These are phyloP conservation scores for Neocallimastix lanati DNA, from an alignment of 192 early-diverging fungal species.

Conservation along the genomic window DNA sequence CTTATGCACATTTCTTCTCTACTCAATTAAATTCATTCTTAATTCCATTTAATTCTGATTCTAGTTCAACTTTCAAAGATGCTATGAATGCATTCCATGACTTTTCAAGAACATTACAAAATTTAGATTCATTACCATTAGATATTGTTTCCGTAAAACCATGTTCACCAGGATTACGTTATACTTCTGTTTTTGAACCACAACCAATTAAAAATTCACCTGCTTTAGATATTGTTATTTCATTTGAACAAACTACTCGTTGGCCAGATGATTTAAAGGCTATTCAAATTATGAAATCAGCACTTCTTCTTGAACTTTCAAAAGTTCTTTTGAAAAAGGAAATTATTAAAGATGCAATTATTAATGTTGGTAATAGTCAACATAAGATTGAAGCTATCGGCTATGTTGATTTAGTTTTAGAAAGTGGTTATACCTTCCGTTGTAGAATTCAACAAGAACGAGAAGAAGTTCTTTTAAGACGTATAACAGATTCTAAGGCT, in stretches of 20 bases:
- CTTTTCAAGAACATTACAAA: slow-evolving; percentile 38
- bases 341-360: slow-evolving; percentile 24
- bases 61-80: slow-evolving; percentile 33
- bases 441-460: slow-evolving; percentile 52
- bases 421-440: slow-evolving; percentile 59
- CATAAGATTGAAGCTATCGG: slow-evolving; percentile 10
- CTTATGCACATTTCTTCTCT: slow-evolving; percentile 33
- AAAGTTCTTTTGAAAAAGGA: slow-evolving; percentile 23
- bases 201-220: slow-evolving; percentile 23
- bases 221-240: slow-evolving; percentile 52
- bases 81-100: slow-evolving; percentile 45
- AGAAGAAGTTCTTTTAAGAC: slow-evolving; percentile 43
- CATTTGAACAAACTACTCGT: slow-evolving; percentile 61
- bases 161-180: slow-evolving; percentile 37
- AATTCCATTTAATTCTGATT: slow-evolving; percentile 16
- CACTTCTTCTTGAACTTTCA: slow-evolving; percentile 64
- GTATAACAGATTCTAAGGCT: slow-evolving; percentile 13
- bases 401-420: slow-evolving; percentile 53
- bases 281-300: slow-evolving; percentile 75
- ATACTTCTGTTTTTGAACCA: slow-evolving; percentile 58
- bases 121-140: slow-evolving; percentile 47
- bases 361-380: slow-evolving; percentile 8
- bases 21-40: slow-evolving; percentile 46
- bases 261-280: slow-evolving; percentile 83
- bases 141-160: slow-evolving; percentile 36